A percentile compares a stretch with the other conserved stretches of the same genome.
Evolutionary conservation across 1,284 basidiomycete species (phyloP).

Genomic region (Moesziomyces parantarcticus): DNA sequence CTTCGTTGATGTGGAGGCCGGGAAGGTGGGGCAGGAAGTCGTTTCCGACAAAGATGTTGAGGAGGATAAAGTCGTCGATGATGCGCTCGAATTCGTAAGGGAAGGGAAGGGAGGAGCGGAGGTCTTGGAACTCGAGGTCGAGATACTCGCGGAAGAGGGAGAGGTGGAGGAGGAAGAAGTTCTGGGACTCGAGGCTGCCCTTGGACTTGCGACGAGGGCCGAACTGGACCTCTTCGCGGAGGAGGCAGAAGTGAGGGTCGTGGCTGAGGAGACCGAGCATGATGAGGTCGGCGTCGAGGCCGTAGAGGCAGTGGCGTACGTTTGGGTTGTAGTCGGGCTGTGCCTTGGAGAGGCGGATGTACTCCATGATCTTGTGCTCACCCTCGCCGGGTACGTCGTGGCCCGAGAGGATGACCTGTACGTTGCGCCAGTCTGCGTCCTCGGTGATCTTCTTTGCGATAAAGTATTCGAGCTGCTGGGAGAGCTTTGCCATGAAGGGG

Average conservation of each 20-base stretch:
- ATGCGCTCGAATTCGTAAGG: slow-evolving; percentile 86
- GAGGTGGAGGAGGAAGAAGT: slow-evolving; percentile 93
- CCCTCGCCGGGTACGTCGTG: slow-evolving; percentile 97
- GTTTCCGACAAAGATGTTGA: slow-evolving; percentile 96
- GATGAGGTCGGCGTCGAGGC: slow-evolving; percentile 96
- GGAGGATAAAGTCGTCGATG: slow-evolving; percentile 96
- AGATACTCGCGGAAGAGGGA: slow-evolving; percentile 96
- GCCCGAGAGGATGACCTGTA: slow-evolving; percentile 94
- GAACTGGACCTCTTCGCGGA: slow-evolving; percentile 98
- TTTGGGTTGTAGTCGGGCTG: slow-evolving; percentile 95
- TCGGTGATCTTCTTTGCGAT: slow-evolving; percentile 71
- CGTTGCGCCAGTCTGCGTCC: slow-evolving; percentile 77
- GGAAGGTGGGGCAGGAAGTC: slow-evolving; percentile 97
- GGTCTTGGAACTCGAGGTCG: slow-evolving; percentile 84
- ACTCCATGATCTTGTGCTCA: slow-evolving; percentile 99
- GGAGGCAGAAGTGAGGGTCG: slow-evolving; percentile 96
- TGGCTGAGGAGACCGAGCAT: slow-evolving; percentile 97
- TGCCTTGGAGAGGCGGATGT: slow-evolving; percentile 91
- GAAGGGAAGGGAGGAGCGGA: slow-evolving; percentile 71
- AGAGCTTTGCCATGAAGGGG: slow-evolving; percentile 90
- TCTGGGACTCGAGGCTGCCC: slow-evolving; percentile 85
- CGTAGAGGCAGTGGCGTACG: slow-evolving; percentile 95
- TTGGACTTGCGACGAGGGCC: slow-evolving; percentile 76
- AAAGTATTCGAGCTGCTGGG: slow-evolving; percentile 92
- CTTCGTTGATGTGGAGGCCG: slow-evolving; percentile 96